phyloP scores from a whole-genome alignment of 2,329 filamentous ascomycete genomes.

The Ophiognomonia clavigignenti-juglandacearum region DNA sequence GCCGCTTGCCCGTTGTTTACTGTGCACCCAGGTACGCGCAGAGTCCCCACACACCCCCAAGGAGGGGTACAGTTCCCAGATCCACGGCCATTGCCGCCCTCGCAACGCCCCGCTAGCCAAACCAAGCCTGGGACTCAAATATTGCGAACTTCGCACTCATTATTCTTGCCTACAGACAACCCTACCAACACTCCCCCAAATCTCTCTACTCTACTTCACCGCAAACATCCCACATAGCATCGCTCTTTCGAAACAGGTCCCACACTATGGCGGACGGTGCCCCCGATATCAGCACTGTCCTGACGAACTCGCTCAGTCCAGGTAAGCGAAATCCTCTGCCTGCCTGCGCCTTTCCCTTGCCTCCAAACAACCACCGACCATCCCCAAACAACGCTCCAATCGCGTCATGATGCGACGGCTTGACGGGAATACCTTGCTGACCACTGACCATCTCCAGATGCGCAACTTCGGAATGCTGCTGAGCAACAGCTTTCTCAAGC shows the following conservation, averaged over 20 bases:
- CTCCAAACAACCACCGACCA: constrained; percentile 1
- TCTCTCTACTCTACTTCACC: constrained; percentile 20
- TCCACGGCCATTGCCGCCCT: constrained; percentile 3
- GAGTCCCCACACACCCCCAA: neutral
- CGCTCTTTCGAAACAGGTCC: constrained; percentile 4
- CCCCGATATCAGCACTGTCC: constrained; percentile 95
- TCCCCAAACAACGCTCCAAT: constrained; percentile 13
- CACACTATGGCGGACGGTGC: constrained; percentile 59
- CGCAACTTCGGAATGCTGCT: constrained; percentile 80
- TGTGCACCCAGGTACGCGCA: neutral
- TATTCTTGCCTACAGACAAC: constrained; percentile 15
- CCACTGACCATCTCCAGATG: constrained; percentile 65
- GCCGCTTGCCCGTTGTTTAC: neutral
- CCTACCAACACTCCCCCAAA: constrained; percentile 2
- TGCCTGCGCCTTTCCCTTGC: constrained; percentile 1
- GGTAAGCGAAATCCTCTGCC: constrained; percentile 54
- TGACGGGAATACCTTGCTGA: constrained; percentile 21
- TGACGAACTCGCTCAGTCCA: constrained; percentile 92
- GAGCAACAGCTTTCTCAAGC: constrained; percentile 93
- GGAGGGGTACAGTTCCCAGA: constrained; percentile 8
- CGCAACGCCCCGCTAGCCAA: constrained; percentile 13
- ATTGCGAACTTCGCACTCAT: constrained; percentile 16
- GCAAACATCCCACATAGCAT: constrained; percentile 6
- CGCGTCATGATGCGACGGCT: constrained; percentile 11
- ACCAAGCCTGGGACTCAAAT: constrained; percentile 4